Percentiles rank a stretch among this genome's conserved stretches.
These are phyloP conservation scores for Sphenostylis stenocarpa DNA, from an alignment of 306 rosid genomes.

Conservation along the genomic window DNA sequence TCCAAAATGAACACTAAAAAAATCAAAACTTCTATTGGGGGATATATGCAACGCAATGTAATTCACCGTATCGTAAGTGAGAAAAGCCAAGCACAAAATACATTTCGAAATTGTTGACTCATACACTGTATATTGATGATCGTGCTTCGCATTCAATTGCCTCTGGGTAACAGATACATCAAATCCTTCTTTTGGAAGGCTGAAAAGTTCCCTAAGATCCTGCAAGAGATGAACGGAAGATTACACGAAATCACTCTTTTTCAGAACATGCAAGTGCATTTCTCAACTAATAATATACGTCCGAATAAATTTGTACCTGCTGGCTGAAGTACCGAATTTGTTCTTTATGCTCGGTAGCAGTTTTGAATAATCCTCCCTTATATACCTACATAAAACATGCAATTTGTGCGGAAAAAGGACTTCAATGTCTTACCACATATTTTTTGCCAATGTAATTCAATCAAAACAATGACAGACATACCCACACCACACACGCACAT, in stretches of 20 bases:
- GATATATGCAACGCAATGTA: slow-evolving; percentile 9
- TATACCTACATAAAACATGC: slow-evolving; percentile 55
- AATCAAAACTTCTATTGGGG: background rate
- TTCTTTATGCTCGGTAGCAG: slow-evolving; percentile 93
- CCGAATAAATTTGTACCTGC: slow-evolving; percentile 56
- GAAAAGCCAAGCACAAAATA: background rate
- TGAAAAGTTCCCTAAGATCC: slow-evolving; percentile 92
- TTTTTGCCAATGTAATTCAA: background rate
- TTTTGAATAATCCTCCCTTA: slow-evolving; percentile 88
- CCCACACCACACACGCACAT: background rate
- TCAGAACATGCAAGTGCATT: background rate
- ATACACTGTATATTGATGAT: slow-evolving; percentile 63
- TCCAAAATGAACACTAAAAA: background rate
- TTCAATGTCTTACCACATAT: background rate
- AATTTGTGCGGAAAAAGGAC: slow-evolving; percentile 19
- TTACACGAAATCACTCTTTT: background rate
- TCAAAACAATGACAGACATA: background rate
- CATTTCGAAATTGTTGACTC: background rate
- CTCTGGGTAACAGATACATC: slow-evolving; percentile 87
- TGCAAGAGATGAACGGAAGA: slow-evolving; percentile 34
- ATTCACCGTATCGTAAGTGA: background rate
- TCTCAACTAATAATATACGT: background rate
- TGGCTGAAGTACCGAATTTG: slow-evolving; percentile 92
- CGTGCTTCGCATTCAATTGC: slow-evolving; percentile 88
- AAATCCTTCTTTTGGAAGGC: slow-evolving; percentile 89